phyloP scores from a whole-genome alignment of 805 yeast species.

The Myxozyma vanderwaltii region DNA sequence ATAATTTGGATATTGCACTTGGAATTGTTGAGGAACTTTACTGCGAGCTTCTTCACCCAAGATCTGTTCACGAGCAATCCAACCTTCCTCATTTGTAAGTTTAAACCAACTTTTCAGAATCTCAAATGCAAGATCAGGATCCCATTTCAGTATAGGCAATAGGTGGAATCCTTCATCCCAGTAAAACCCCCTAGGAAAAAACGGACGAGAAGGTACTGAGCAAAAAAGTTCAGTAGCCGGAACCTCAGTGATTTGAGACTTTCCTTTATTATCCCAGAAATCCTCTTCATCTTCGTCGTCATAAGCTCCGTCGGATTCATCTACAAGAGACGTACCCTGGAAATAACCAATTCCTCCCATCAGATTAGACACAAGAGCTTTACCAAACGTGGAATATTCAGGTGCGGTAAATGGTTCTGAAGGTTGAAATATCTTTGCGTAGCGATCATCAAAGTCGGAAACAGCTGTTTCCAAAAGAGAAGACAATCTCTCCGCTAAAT shows the following conservation, averaged over 20 bases:
- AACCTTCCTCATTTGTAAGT: constrained; percentile 84
- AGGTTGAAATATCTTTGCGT: constrained; percentile 53
- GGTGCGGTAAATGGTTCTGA: constrained; percentile 55
- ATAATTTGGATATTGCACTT: constrained; percentile 80
- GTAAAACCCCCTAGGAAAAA: constrained; percentile 94
- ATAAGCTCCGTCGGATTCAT: constrained; percentile 65
- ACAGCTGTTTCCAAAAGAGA: constrained; percentile 42
- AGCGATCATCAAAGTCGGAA: constrained; percentile 54
- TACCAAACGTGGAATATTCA: constrained; percentile 59
- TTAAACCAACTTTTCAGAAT: constrained; percentile 85
- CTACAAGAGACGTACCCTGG: constrained; percentile 81
- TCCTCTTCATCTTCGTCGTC: constrained; percentile 63
- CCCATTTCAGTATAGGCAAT: constrained; percentile 78
- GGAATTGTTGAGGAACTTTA: constrained; percentile 82
- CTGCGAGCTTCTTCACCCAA: constrained; percentile 88
- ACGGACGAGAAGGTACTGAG: constrained; percentile 87
- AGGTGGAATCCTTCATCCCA: constrained; percentile 99
- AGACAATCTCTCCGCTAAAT: constrained; percentile 19
- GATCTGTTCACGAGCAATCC: constrained; percentile 96
- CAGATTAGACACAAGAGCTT: constrained; percentile 77
- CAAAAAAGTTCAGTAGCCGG: constrained; percentile 80
- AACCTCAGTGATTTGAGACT: constrained; percentile 46
- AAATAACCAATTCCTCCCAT: constrained; percentile 90
- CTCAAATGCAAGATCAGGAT: constrained; percentile 46
- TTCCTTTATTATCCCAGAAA: constrained; percentile 43